Conservation (phyloP, 192 early-diverging fungal species). For the Paraglomus brasilianum region DNA sequence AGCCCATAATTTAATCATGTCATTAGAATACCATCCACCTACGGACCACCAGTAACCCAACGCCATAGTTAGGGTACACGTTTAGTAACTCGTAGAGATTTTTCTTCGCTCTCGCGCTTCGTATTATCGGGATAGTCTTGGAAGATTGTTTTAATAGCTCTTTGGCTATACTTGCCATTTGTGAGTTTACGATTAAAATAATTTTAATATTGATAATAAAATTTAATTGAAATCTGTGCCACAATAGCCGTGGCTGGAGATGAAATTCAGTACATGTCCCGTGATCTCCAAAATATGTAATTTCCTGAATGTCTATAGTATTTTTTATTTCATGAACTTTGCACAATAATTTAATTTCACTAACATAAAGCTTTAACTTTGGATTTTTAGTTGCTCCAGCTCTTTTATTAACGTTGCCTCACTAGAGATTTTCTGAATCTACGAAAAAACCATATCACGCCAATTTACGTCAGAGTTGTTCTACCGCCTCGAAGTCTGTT, state of each 20-base stretch:
- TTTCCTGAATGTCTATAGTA: no score
- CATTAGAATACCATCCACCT: not conserved
- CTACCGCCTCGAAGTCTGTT: not conserved
- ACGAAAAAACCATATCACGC: not conserved
- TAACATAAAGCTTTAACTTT: no score
- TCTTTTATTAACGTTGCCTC: constrained; percentile 65
- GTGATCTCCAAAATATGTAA: no score
- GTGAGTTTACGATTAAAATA: not conserved
- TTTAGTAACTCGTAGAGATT: constrained; percentile 21
- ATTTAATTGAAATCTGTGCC: no score
- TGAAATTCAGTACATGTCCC: no score
- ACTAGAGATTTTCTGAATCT: constrained; percentile 62
- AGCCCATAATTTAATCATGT: not conserved
- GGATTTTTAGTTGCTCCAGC: constrained; percentile 37
- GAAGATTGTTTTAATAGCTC: not conserved
- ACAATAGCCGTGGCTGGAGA: no score
- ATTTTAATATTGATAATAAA: no score
- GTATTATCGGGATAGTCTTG: not conserved
- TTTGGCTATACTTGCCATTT: constrained; percentile 23
- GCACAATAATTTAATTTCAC: no score
- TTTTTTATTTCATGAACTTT: no score
- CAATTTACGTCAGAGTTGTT: not conserved
- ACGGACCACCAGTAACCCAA: constrained; percentile 18
- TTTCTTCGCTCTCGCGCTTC: not conserved
- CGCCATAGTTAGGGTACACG: constrained; percentile 18